phyloP scores from a whole-genome alignment of 345 rosid species.

The Aurinia saxatilis region DNA sequence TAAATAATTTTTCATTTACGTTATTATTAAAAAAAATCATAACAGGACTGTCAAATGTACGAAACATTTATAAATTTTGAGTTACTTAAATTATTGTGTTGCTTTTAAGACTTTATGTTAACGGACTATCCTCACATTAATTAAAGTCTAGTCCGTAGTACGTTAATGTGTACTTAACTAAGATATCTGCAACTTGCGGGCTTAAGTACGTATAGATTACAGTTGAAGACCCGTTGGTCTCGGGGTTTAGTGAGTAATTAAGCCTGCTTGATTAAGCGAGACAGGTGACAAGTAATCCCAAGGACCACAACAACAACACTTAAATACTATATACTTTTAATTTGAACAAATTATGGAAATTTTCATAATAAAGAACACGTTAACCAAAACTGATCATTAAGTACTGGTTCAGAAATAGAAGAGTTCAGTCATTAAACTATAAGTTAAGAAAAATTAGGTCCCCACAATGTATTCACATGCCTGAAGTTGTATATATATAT shows the following conservation, averaged over 20 bases:
- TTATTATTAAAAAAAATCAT: background rate
- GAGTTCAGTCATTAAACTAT: background rate
- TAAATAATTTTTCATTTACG: background rate
- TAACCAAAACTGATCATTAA: background rate
- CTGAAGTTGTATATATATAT: background rate
- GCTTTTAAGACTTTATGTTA: conserved; percentile 4
- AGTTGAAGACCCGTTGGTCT: conserved; percentile 7
- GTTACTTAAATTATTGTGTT: background rate
- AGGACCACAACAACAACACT: conserved; percentile 18
- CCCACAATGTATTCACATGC: background rate
- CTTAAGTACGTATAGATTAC: conserved; percentile 1
- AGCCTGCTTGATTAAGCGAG: conserved; percentile 27
- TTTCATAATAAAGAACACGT: background rate
- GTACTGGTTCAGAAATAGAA: background rate
- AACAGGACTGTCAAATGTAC: background rate
- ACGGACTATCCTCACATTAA: conserved; percentile 6
- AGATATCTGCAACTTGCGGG: conserved; percentile 22
- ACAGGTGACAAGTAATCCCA: conserved; percentile 17
- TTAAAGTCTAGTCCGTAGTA: conserved; percentile 24
- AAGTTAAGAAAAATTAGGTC: background rate
- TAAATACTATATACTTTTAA: background rate
- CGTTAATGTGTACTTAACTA: conserved; percentile 21
- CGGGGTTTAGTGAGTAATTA: conserved; percentile 10
- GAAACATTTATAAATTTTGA: background rate
- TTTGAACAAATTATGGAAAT: no score